Percentiles rank a stretch among this genome's conserved stretches.
These are phyloP conservation scores for Fusarium hainanense DNA, from an alignment of 2,329 filamentous ascomycete species.

Conservation along the genomic window DNA sequence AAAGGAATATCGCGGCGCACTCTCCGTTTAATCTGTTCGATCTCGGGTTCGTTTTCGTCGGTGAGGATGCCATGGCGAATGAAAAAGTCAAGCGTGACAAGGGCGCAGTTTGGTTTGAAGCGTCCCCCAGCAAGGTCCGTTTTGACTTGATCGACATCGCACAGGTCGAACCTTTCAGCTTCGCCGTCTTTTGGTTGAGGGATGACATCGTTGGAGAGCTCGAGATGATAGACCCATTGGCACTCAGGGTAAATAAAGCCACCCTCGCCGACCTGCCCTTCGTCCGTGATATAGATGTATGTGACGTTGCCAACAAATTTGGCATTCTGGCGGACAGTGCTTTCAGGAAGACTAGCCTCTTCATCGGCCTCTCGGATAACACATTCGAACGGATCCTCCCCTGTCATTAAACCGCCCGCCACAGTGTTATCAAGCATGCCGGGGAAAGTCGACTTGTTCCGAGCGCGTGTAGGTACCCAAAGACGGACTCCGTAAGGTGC, in stretches of 20 bases:
- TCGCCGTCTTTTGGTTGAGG: constrained; percentile 88
- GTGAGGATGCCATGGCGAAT: constrained; percentile 85
- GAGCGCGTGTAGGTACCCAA: constrained; percentile 84
- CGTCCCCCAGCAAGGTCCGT: constrained; percentile 74
- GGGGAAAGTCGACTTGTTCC: constrained; percentile 85
- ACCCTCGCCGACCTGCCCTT: constrained; percentile 80
- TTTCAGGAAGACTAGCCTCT: constrained; percentile 83
- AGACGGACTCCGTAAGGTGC: constrained; percentile 72
- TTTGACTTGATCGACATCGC: constrained; percentile 80
- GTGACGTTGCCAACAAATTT: constrained; percentile 76
- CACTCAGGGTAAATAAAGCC: constrained; percentile 89
- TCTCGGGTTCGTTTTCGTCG: constrained; percentile 80
- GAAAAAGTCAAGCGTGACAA: constrained; percentile 90
- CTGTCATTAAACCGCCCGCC: constrained; percentile 80
- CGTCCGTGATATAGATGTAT: constrained; percentile 85
- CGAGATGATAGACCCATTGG: constrained; percentile 91
- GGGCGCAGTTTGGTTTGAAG: constrained; percentile 93
- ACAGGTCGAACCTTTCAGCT: constrained; percentile 85
- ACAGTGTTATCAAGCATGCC: constrained; percentile 97
- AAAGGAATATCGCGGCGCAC: constrained; percentile 86
- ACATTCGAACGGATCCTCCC: constrained; percentile 83
- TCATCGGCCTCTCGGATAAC: constrained; percentile 88
- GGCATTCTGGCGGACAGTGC: constrained; percentile 71
- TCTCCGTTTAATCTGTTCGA: constrained; percentile 77
- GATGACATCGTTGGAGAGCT: constrained; percentile 73